A percentile compares a stretch with the other conserved stretches of the same genome.
Conservation (phyloP, 2,329 filamentous ascomycete species). For the Calonectria honghensis region DNA sequence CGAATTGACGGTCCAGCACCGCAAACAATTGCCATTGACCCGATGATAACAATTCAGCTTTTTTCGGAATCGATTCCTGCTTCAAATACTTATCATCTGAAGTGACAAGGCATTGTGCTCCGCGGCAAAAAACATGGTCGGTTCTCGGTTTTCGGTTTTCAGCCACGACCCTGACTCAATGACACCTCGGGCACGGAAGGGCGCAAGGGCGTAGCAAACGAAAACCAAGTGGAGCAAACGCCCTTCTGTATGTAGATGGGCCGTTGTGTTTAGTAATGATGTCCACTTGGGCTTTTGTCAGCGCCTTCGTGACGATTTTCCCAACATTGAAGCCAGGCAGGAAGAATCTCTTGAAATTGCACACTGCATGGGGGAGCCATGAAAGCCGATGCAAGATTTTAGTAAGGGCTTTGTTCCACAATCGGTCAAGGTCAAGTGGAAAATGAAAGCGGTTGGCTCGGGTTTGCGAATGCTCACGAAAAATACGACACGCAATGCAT, state of each 20-base stretch:
- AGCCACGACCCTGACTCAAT: not conserved
- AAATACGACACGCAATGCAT: no score
- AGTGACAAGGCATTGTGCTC: not conserved
- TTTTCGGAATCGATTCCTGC: not conserved
- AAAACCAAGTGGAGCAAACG: not conserved
- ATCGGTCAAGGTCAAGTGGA: not conserved
- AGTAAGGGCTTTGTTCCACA: not conserved
- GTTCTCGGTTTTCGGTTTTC: conserved; percentile 35
- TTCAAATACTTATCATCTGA: not conserved
- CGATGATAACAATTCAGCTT: no score
- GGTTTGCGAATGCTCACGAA: not conserved
- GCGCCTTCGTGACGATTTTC: not conserved
- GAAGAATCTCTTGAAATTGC: not conserved
- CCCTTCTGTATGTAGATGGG: not conserved
- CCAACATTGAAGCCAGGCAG: not conserved
- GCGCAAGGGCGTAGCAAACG: conserved; percentile 1
- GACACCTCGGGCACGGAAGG: not conserved
- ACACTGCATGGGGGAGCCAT: not conserved
- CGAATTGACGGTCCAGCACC: not conserved
- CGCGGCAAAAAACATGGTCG: conserved; percentile 1
- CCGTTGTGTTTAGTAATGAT: not conserved
- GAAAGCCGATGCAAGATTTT: not conserved
- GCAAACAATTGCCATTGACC: not conserved
- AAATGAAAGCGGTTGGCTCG: no score
- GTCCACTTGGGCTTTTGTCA: not conserved